Evolutionary conservation across 2,329 filamentous ascomycete genomes (phyloP), one percentile per base, ranked within the genome.

Genomic region (Fusarium drepaniforme): DNA sequence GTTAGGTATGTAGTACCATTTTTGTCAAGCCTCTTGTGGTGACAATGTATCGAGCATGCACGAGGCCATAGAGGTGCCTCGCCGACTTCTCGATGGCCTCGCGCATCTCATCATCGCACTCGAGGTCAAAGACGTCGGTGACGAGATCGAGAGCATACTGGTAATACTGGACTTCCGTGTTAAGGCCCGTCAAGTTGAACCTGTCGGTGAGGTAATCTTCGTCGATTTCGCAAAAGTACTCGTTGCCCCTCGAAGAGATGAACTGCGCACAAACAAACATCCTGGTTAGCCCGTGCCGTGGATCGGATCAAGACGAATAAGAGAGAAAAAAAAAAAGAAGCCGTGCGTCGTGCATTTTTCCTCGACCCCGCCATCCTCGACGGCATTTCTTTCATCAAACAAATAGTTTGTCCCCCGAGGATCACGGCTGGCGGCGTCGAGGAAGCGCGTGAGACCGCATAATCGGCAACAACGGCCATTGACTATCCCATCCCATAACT

Each of bases 181-280:
- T 98, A 61, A 99, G 90, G 42, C 97, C 97, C 1, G 97, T 99
- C 72, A 99, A 88, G 85, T 99, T 99, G 90, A 99, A 99, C 61
- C 97, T 93, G 84, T 99, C 97, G 62, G 96, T 98, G 57, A 99
- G 90, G 84, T 99, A 99, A 80, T 99, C 97, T 84, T 99, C 97
- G 84, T 99, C 97, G 80, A 99, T 98, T 83, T 99, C 97, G 90
- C 97, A 99, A 81, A 98, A 99, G 86, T 99, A 99, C 83, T 99
- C 97, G 85, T 99, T 98, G 76, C 97, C 97, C 66, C 97, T 91
- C 8, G 96, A 98, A 6, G 96, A 98, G 80, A 98, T 98, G 84
- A 99, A 99, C 97, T 99, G 81, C 46, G 42, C 53, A 64, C 35
- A 63, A 42, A 53, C 57, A 44, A 46, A 42, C 25, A 66, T 42